Evolutionary conservation across 768 basidiomycete species (phyloP), one percentile per base, ranked within the genome.

Genomic region (Phanerochaete carnosa): DNA sequence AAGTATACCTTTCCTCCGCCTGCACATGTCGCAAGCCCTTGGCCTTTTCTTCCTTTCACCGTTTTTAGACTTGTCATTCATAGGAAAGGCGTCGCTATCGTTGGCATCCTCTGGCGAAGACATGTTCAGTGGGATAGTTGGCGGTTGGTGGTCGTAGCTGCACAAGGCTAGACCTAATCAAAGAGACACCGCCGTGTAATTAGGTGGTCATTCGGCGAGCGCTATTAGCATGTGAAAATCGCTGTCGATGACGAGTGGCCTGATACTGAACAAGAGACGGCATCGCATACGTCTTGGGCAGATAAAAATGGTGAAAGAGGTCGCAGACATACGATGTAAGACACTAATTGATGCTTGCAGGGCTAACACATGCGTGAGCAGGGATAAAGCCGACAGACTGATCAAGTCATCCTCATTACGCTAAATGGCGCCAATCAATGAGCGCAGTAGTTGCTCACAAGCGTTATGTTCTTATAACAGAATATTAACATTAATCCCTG

Each of bases 21-120:
- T 55, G 29, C 62, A 63, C 58, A 60, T 63, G 33, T 63, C 62
- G 52, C 62, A 63, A 11, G 62, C 62, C 23, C 62, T 47, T n/a
- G 56, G 46, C 33, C 58, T 35, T 39, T 58, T 57, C 47, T 32
- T 60, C 16, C 30, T 45, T n/a, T 53, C 33, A 35, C 29, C 47
- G 33, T 55, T 56, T 29, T 35, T 49, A 30, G 46, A 30, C 37
- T 57, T 56, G 11, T 35, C 30, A 19, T 25, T 26, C 8, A 33
- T 8, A 3, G 13, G 4, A 13, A 13, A 3, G 8, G 43, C 15
- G 22, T 62, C 57, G 46, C 43, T 46, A 23, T 54, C 57, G 49
- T 58, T 33, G 37, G 7, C 15, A 19, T 58, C 61, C 26, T 62
- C 61, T 2, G 26, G 47, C 23, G 60, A 56, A 7, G 60, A 61